Conservation (phyloP, 2,329 filamentous ascomycete species). For the Didymella segeticola region DNA sequence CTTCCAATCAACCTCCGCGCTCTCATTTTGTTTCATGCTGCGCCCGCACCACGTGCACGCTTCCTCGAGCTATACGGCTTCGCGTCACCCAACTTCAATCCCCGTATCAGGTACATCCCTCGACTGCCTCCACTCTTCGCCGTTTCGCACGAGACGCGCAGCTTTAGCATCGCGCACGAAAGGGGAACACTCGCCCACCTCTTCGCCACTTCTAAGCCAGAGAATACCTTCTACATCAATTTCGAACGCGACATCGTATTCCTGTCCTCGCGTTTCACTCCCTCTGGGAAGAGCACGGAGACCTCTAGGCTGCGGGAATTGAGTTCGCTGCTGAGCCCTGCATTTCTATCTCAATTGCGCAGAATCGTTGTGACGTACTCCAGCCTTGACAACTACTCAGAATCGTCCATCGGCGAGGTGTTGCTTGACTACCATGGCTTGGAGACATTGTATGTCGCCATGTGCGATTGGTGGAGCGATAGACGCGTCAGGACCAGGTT, state of each 20-base stretch:
- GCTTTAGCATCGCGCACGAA: conserved; percentile 12
- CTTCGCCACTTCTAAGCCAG: neutral
- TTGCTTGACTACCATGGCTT: neutral
- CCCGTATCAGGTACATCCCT: conserved; percentile 17
- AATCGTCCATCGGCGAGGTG: neutral
- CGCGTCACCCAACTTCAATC: conserved; percentile 3
- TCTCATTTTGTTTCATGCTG: neutral
- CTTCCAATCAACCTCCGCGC: neutral
- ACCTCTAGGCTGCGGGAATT: conserved; percentile 13
- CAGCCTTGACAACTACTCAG: neutral
- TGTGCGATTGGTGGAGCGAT: conserved; percentile 17
- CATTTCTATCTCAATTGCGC: neutral
- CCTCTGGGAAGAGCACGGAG: conserved; percentile 6
- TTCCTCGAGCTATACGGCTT: conserved; percentile 23
- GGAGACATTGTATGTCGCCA: conserved; percentile 20
- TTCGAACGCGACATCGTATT: conserved; percentile 17
- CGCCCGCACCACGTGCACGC: conserved; percentile 16
- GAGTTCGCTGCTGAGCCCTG: neutral
- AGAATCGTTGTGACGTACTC: neutral
- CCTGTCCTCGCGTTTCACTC: conserved; percentile 21
- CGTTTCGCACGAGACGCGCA: conserved; percentile 11
- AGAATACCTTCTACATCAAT: conserved; percentile 8
- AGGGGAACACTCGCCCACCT: conserved; percentile 17
- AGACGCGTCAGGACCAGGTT: neutral
- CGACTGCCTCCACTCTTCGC: conserved; percentile 20